These are phyloP conservation scores for Chytriomyces hyalinus DNA, from an alignment of 192 early-diverging fungal genomes.

Conservation along the genomic window DNA sequence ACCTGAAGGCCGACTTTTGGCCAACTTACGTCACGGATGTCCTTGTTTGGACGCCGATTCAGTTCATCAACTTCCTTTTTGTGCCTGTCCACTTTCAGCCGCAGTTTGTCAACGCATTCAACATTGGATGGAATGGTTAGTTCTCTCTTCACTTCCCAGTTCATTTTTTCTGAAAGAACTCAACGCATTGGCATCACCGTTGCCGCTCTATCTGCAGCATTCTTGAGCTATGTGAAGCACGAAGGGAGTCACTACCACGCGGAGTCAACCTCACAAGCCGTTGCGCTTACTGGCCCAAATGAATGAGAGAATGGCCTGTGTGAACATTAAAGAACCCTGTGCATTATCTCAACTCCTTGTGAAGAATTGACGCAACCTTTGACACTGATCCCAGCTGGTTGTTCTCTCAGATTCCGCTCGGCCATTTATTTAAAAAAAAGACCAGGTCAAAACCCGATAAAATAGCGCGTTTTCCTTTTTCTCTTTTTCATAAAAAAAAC, in stretches of 20 bases:
- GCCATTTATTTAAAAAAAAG: no score
- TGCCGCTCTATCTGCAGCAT: background rate
- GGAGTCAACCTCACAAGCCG: background rate
- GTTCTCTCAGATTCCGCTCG: no score
- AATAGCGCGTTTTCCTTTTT: no score
- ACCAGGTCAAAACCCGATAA: no score
- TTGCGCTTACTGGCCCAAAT: no score
- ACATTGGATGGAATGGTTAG: conserved; percentile 35
- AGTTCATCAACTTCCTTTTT: conserved; percentile 46
- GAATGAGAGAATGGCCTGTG: no score
- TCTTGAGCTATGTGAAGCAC: conserved; percentile 26
- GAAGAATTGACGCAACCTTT: no score
- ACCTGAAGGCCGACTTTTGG: conserved; percentile 41
- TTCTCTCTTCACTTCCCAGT: background rate
- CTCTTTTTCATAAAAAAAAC: no score
- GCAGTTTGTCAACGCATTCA: conserved; percentile 32
- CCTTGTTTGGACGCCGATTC: conserved; percentile 47
- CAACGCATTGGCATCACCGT: background rate
- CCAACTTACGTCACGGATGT: conserved; percentile 47
- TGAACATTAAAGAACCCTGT: no score
- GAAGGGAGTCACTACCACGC: conserved; percentile 26
- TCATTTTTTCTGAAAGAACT: background rate
- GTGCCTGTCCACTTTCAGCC: conserved; percentile 48
- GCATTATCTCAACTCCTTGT: no score
- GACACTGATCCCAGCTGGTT: no score